Base-by-base conservation (phyloP, 257 asterid species). In the Petrea volubilis region DNA sequence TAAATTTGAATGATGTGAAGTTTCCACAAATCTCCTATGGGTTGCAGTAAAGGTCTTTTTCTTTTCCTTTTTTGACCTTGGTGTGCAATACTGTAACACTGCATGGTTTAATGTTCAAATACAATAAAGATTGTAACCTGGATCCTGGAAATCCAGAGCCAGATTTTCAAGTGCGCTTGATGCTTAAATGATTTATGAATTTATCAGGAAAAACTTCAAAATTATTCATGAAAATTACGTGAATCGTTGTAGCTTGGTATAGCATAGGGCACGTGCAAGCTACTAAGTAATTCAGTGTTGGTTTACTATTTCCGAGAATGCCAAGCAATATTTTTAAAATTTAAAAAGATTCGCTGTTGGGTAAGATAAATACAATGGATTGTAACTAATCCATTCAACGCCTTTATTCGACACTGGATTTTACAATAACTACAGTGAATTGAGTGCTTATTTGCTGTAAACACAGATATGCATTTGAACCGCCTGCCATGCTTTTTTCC, bases 301-400 rank as follows among this genome's bases (percentile, higher is more conserved):
- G 27, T 46, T 52, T n/a, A 40, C 71, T 64, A 53, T 71, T 75
- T 71, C 64, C 75, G 13, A 59, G 51, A 38, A 60, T 46, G 38
- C 7, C 36, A 43, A 34, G 46, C 25, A 38, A 7, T 38, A 21
- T 52, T 55, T 28, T 71, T 24, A 6, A 67, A 74, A 18, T 71
- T 70, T 23, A 18, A 49, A 79, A 72, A 63, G 69, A 72, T 68
- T 75, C 62, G 53, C 15, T 23, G 76, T 72, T 68, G 34, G 78
- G 81, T 78, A 36, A 78, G 61, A 71, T 53, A 58, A 71, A 65
- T 72, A 72, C 79, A 81, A 81, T 68, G 0, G 52, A 46, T 38
- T 68, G 70, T 64, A 75, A 69, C 83, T 52, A 63, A 59, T 33
- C 23, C 68, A 23, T 58, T 69, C 64, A 61, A 60, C 61, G 28